Conservation (phyloP, 2,329 filamentous ascomycete genomes). For the Coniochaeta ligniaria region DNA sequence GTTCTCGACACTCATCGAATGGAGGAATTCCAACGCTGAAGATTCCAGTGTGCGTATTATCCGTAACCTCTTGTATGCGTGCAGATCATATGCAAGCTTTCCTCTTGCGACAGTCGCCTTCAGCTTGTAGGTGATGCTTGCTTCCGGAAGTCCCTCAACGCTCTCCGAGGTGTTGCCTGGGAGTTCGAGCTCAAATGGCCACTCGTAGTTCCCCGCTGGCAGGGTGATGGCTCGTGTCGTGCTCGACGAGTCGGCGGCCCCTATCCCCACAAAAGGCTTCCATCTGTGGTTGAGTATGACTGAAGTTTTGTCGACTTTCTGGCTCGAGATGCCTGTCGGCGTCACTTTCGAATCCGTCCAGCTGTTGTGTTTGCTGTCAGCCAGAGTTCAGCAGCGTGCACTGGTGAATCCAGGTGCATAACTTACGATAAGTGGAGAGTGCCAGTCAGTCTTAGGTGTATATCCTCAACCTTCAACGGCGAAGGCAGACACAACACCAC, state of each 20-base stretch:
- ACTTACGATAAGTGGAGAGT: conserved; percentile 59
- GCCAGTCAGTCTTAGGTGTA: conserved; percentile 65
- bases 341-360: conserved; percentile 46
- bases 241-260: conserved; percentile 6
- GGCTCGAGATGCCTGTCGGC: conserved; percentile 50
- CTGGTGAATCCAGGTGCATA: not conserved
- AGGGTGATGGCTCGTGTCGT: conserved; percentile 53
- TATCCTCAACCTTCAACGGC: conserved; percentile 63
- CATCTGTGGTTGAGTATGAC: conserved; percentile 57
- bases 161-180: conserved; percentile 73
- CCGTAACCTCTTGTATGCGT: conserved; percentile 70
- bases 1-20: conserved; percentile 94
- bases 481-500: conserved; percentile 67
- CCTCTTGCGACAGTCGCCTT: conserved; percentile 84
- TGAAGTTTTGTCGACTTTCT: conserved; percentile 50
- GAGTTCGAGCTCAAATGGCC: conserved; percentile 70
- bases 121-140: conserved; percentile 82
- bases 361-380: conserved; percentile 23
- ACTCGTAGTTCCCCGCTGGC: conserved; percentile 73
- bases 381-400: not conserved
- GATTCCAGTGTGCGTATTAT: conserved; percentile 73
- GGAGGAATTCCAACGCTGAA: conserved; percentile 67
- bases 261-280: conserved; percentile 53
- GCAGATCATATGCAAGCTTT: conserved; percentile 82
- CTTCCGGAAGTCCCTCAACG: conserved; percentile 80